Conservation (phyloP, 2,329 filamentous ascomycete species). For the Fusarium sp. region DNA sequence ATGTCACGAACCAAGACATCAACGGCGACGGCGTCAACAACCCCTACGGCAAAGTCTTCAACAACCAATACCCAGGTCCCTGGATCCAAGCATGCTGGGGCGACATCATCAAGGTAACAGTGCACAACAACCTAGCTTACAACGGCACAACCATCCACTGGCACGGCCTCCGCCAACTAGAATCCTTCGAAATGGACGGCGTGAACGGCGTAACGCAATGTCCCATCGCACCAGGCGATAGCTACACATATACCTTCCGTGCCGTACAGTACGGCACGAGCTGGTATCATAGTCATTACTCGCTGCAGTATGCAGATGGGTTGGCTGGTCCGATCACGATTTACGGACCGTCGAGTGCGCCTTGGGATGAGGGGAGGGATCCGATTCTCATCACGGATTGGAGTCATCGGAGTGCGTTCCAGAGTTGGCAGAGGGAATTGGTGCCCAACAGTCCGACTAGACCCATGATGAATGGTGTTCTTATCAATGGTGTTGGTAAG, state of each 20-base stretch:
- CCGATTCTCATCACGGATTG: constrained; percentile 14
- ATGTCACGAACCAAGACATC: constrained; percentile 12
- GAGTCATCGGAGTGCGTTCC: constrained; percentile 13
- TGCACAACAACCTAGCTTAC: not conserved
- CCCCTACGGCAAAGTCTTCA: constrained; percentile 33
- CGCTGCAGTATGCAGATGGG: constrained; percentile 41
- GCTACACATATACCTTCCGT: constrained; percentile 35
- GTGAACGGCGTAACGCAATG: constrained; percentile 41
- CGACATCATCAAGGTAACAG: constrained; percentile 32
- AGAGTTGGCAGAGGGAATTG: constrained; percentile 10
- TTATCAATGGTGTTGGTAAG: constrained; percentile 13
- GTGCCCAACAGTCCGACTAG: constrained; percentile 4
- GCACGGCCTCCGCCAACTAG: constrained; percentile 38
- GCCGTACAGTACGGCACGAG: constrained; percentile 37
- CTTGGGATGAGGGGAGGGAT: constrained; percentile 7
- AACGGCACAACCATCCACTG: constrained; percentile 43
- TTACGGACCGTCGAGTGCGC: constrained; percentile 16
- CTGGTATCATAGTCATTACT: constrained; percentile 44
- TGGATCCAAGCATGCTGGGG: constrained; percentile 48
- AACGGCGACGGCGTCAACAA: constrained; percentile 15
- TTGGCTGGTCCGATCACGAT: constrained; percentile 34
- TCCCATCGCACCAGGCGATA: constrained; percentile 31
- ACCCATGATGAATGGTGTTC: constrained; percentile 18
- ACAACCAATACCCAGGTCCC: constrained; percentile 43
- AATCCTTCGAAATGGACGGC: constrained; percentile 40